Conservation (phyloP, 208 protist genomes). For the Wallacemonas sp. region DNA sequence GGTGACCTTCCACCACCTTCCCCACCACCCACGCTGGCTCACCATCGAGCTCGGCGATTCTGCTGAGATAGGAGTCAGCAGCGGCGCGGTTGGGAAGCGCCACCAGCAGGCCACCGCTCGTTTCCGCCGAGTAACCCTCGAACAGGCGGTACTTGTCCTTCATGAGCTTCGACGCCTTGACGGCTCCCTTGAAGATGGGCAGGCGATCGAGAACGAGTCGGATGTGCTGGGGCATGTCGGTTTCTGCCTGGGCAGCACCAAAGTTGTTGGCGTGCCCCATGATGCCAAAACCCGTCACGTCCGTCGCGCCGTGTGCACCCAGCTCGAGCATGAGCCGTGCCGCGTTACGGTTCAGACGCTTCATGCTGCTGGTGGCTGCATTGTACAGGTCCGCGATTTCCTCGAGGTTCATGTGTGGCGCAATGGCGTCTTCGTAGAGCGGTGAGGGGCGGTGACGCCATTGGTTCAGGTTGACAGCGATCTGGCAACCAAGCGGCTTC, state of each 20-base stretch:
- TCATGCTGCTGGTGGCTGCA: constrained; percentile 83
- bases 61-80: constrained; percentile 73
- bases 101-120: constrained; percentile 94
- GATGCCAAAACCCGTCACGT: constrained; percentile 98
- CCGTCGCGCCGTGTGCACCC: constrained; percentile 92
- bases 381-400: constrained; percentile 83
- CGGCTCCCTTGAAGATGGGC: constrained; percentile 87
- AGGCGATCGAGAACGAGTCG: constrained; percentile 84
- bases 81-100: constrained; percentile 46
- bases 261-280: constrained; percentile 95
- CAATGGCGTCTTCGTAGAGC: constrained; percentile 63
- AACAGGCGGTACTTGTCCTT: constrained; percentile 89
- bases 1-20: constrained; percentile 30
- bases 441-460: constrained; percentile 82
- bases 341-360: constrained; percentile 87
- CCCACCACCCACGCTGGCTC: constrained; percentile 91
- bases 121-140: constrained; percentile 93
- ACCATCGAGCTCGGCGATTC: constrained; percentile 72
- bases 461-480: constrained; percentile 95
- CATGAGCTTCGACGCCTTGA: constrained; percentile 74
- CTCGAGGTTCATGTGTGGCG: constrained; percentile 51
- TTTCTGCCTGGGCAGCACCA: constrained; percentile 69
- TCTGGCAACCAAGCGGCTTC: constrained; percentile 94
- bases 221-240: constrained; percentile 29
- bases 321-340: constrained; percentile 89